Percentiles rank a stretch among this genome's conserved stretches.
Conservation (phyloP, 257 asterid species). For the Dorcoceras hygrometricum region DNA sequence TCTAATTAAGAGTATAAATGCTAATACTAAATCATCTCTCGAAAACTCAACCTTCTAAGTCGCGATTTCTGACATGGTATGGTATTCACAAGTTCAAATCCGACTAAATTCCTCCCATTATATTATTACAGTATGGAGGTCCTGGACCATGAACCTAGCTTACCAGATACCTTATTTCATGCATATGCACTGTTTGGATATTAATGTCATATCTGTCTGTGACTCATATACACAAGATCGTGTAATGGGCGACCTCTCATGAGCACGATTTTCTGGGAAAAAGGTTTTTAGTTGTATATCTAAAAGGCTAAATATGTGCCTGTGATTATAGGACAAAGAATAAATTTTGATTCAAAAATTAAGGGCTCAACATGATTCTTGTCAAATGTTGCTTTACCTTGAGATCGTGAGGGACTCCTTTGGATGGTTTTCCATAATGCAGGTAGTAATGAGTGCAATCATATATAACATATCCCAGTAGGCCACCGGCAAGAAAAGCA, state of each 20-base stretch:
- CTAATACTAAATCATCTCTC: not conserved
- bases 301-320: not conserved
- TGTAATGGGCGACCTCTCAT: not conserved
- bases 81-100: not conserved
- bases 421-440: slow-evolving; percentile 68
- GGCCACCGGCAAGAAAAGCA: slow-evolving; percentile 57
- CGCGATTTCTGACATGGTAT: not conserved
- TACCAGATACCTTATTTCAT: not conserved
- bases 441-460: slow-evolving; percentile 82
- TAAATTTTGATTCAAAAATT: too few relatives aligned
- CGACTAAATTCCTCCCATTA: not conserved
- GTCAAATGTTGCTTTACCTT: slow-evolving; percentile 40
- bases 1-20: not conserved
- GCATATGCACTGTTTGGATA: not conserved
- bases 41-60: not conserved
- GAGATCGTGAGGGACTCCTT: slow-evolving; percentile 48
- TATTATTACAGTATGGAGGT: not conserved
- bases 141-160: not conserved
- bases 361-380: not conserved
- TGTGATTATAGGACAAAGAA: not conserved
- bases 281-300: not conserved
- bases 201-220: not conserved
- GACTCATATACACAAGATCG: not conserved
- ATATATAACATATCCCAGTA: slow-evolving; percentile 72
- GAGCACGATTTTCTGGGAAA: not conserved